phyloP scores from a whole-genome alignment of 2,329 filamentous ascomycete genomes.

The Fusarium pseudonygamai region DNA sequence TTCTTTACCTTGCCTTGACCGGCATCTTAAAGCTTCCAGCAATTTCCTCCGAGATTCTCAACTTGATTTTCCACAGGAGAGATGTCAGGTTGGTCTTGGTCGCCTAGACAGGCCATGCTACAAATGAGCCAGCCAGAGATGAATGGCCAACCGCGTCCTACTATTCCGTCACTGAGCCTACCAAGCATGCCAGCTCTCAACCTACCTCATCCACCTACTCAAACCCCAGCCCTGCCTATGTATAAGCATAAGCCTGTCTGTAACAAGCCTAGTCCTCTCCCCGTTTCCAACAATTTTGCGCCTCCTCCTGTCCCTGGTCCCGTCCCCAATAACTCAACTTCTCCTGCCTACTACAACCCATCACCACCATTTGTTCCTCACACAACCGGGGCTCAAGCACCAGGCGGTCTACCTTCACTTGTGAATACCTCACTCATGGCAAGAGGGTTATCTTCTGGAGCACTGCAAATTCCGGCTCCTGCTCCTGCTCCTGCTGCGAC shows the following conservation, averaged over 20 bases:
- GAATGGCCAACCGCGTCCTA: neutral
- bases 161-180: neutral
- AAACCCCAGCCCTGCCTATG: neutral
- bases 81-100: conserved; percentile 34
- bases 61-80: neutral
- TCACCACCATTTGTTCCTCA: conserved; percentile 21
- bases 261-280: neutral
- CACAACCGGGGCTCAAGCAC: neutral
- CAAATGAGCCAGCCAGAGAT: conserved; percentile 16
- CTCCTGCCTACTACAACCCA: conserved; percentile 14
- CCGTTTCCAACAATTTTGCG: neutral
- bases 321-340: neutral
- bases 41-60: neutral
- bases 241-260: neutral
- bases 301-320: neutral
- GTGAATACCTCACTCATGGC: neutral
- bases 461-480: neutral
- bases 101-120: conserved; percentile 28
- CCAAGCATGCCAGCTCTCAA: conserved; percentile 18
- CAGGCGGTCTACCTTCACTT: neutral
- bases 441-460: neutral
- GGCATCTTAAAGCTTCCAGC: neutral
- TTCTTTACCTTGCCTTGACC: neutral
- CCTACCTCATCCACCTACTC: conserved; percentile 4
- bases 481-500: neutral